phyloP scores from a whole-genome alignment of 129 eudicot species.

The Centaurea solstitialis region DNA sequence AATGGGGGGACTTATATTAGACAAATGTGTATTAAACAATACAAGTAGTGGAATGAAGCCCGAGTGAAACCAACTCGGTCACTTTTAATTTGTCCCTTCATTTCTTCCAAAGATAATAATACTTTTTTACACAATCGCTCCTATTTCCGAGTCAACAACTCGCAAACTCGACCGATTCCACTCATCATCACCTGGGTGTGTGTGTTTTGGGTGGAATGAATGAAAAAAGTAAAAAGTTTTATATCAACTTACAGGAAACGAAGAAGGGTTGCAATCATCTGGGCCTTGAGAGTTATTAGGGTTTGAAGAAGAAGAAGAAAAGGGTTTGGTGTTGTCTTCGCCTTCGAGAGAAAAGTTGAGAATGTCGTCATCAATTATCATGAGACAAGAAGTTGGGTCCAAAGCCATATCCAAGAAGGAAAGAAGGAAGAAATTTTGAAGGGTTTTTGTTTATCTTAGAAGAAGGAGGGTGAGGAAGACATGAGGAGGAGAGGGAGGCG shows the following conservation, averaged over 20 bases:
- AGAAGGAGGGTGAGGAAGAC: not conserved
- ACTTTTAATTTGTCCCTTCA: not conserved
- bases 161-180: slow-evolving; percentile 5
- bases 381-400: slow-evolving; percentile 32
- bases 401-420: slow-evolving; percentile 20
- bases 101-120: not conserved
- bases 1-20: not conserved
- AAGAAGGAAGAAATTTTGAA: too few species aligned
- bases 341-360: slow-evolving; percentile 59
- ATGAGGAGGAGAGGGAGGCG: slow-evolving; percentile 10
- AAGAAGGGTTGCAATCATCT: slow-evolving; percentile 29
- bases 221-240: slow-evolving; percentile 3
- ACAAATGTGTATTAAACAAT: not conserved
- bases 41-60: not conserved
- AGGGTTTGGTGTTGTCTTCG: slow-evolving; percentile 19
- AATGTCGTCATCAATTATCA: slow-evolving; percentile 54
- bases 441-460: slow-evolving; percentile 7
- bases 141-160: slow-evolving; percentile 7
- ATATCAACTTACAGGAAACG: slow-evolving; percentile 54
- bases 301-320: slow-evolving; percentile 33
- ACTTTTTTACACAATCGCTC: not conserved
- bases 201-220: not conserved
- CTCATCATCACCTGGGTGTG: slow-evolving; percentile 12
- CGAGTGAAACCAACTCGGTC: slow-evolving; percentile 16
- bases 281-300: slow-evolving; percentile 5